These are phyloP conservation scores for Yamadazyma phyllophila DNA, from an alignment of 805 yeast species.

Conservation along the genomic window DNA sequence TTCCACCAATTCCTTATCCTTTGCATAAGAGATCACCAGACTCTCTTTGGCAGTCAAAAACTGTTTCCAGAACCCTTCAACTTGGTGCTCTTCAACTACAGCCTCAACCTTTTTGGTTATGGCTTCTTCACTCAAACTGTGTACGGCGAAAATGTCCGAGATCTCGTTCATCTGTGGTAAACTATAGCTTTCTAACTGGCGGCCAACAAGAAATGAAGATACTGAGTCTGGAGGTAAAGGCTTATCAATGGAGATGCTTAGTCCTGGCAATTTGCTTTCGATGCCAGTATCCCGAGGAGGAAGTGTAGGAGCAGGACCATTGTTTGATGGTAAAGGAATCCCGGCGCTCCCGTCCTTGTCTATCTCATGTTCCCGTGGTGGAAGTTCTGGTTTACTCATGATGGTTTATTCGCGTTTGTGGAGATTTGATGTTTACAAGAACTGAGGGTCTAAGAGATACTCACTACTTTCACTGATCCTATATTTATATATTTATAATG, in stretches of 20 bases:
- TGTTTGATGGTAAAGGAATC: neutral
- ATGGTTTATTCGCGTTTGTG: too few relatives aligned
- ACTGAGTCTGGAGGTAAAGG: neutral
- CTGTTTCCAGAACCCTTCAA: constrained; percentile 10
- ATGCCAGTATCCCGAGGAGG: neutral
- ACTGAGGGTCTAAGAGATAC: too few relatives aligned
- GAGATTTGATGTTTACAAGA: too few relatives aligned
- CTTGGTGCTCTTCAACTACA: neutral
- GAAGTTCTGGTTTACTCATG: too few relatives aligned
- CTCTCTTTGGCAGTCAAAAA: constrained; percentile 8
- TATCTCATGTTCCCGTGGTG: too few relatives aligned
- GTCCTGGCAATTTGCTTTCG: neutral
- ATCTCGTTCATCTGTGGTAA: constrained; percentile 25
- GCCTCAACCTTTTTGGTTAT: constrained; percentile 4
- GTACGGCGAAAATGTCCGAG: constrained; percentile 17
- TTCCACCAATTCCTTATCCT: constrained; percentile 18
- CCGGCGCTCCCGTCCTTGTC: too few relatives aligned
- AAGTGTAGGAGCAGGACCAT: neutral
- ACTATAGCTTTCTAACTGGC: constrained; percentile 22
- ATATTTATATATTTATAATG: too few relatives aligned
- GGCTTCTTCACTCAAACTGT: constrained; percentile 10
- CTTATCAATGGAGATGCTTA: neutral
- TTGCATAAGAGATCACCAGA: constrained; percentile 9
- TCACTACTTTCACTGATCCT: too few relatives aligned
- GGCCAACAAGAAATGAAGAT: constrained; percentile 3